Evolutionary conservation across 169 alveolate genomes (phyloP), one percentile per base, ranked within the genome.

Genomic region (Cryptosporidium meleagridis): DNA sequence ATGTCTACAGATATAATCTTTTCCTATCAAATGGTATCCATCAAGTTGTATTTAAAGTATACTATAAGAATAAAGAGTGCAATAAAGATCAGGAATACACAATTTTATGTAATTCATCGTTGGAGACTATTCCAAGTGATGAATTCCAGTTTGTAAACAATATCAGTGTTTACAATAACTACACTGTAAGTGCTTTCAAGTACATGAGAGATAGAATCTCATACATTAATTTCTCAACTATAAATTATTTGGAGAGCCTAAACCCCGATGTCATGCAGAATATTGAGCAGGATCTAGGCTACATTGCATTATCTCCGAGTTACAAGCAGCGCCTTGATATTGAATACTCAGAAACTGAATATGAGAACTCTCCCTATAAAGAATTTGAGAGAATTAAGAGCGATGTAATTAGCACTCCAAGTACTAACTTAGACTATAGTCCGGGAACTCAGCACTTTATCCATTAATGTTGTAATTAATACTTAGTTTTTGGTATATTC

Each of bases 351-450:
- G 68, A 31, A 21, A 23, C 33, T 10, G 71, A 73, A 31, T 21
- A 29, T 53, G 35, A 5, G 0, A 55, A 26, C 37, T 62, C 86
- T 18, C 35, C 69, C 16, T 73, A 53, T 37, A 31, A 29, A 23
- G 29, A 70, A 9, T 23, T n/a, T 16, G 44, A 48, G n/a, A 12
- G 62, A 12, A 8, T 35, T 26, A 33, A n/a, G 72, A 65, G 33
- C 7, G 72, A 65, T n/a, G 31, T 16, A 3, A 65, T 65, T n/a
- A 65, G 26, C 23, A 73, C 86, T 53, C 86, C 86, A 7, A 73
- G 86, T 26, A 73, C 86, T 3, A 58, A 73, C 37, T n/a, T 73
- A n/a, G 86, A 58, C 70, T 73, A 37, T 33, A 73, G 86, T 58
- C 86, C 86, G 0, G 52, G 35, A 14, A 33, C 26, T 35, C 70